A percentile compares a stretch with the other conserved stretches of the same genome.
These are phyloP conservation scores for Schizochytrium sp. DNA, from an alignment of 108 stramenopile species.

Conservation along the genomic window DNA sequence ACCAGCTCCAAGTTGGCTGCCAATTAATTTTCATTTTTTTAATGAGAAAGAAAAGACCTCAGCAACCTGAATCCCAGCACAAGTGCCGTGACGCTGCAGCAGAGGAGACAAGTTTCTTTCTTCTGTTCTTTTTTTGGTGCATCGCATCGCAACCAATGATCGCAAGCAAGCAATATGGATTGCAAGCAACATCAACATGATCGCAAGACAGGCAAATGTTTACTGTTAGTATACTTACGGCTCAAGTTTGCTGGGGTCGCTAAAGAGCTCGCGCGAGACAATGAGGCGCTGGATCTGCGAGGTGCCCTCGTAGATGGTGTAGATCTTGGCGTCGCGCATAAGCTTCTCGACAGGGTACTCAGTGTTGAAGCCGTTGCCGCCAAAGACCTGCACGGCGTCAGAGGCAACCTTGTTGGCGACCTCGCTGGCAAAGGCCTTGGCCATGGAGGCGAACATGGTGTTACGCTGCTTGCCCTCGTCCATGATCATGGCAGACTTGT, in stretches of 20 bases:
- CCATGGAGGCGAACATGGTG: constrained; percentile 37
- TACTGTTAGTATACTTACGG: neutral
- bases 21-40: too few relatives aligned
- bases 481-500: constrained; percentile 22
- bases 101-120: too few relatives aligned
- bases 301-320: constrained; percentile 38
- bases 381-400: constrained; percentile 37
- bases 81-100: too few relatives aligned
- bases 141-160: too few relatives aligned
- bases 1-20: too few relatives aligned
- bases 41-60: too few relatives aligned
- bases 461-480: constrained; percentile 24
- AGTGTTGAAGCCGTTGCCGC: constrained; percentile 35
- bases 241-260: neutral
- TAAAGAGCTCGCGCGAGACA: constrained; percentile 24
- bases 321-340: constrained; percentile 34
- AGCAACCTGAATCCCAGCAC: too few relatives aligned
- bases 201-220: too few relatives aligned
- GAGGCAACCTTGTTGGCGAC: constrained; percentile 24
- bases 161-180: too few relatives aligned
- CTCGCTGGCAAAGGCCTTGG: constrained; percentile 33
- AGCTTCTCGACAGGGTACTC: constrained; percentile 43
- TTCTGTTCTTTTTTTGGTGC: too few relatives aligned
- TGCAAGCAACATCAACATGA: too few relatives aligned
- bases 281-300: constrained; percentile 36